Percentiles rank a stretch among this genome's conserved stretches.
Evolutionary conservation across 768 basidiomycete genomes (phyloP).

Genomic region (Mrakia hoshinonis): DNA sequence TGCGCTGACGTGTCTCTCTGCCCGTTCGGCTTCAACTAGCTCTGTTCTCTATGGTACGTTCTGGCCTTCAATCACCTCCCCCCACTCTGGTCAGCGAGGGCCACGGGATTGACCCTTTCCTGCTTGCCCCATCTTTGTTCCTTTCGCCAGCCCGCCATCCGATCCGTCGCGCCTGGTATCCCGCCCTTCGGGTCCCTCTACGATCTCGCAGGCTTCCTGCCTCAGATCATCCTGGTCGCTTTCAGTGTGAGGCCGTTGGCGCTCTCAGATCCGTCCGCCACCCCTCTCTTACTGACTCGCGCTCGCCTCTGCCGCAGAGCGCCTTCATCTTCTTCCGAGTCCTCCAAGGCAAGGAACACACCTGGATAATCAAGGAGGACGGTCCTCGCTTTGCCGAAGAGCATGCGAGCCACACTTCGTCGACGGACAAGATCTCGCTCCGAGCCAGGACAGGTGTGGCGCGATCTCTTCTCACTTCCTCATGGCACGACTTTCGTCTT

Average conservation of each 20-base stretch:
- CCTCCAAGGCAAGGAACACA: background rate
- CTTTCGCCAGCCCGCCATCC: background rate
- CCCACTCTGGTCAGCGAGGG: background rate
- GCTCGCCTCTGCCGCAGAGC: background rate
- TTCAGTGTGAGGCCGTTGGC: background rate
- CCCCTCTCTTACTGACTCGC: background rate
- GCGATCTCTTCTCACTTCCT: too few relatives aligned
- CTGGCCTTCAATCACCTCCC: background rate
- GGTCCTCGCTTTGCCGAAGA: background rate
- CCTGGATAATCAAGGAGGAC: background rate
- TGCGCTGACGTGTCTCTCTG: background rate
- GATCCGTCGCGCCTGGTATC: background rate
- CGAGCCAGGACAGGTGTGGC: too few relatives aligned
- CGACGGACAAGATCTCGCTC: background rate
- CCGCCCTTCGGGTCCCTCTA: background rate
- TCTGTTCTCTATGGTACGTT: background rate
- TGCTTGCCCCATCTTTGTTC: too few relatives aligned
- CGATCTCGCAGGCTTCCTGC: background rate
- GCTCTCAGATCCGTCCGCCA: background rate
- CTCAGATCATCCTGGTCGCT: background rate
- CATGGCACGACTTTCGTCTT: too few relatives aligned
- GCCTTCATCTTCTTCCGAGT: conserved; percentile 7
- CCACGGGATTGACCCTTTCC: background rate
- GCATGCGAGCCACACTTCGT: background rate
- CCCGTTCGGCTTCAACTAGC: background rate